phyloP scores from a whole-genome alignment of 768 basidiomycete genomes.

The Rickenella mellea region DNA sequence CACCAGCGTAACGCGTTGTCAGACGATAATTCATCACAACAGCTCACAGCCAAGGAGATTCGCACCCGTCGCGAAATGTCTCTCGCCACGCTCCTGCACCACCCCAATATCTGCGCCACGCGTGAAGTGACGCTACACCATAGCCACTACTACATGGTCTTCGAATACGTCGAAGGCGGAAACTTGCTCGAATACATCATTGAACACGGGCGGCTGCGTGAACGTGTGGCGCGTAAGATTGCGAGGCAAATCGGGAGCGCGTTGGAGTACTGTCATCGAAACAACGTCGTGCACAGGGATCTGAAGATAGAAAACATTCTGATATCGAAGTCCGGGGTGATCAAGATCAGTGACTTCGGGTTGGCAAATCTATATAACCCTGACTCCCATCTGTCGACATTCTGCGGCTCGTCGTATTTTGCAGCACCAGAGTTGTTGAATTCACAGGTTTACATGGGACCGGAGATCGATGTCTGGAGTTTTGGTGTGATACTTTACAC shows the following conservation, averaged over 20 bases:
- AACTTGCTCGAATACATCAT: conserved; percentile 99
- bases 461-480: conserved; percentile 98
- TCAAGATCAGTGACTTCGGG: conserved; percentile 99
- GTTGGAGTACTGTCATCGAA: conserved; percentile 92
- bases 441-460: conserved; percentile 92
- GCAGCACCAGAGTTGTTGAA: conserved; percentile 96
- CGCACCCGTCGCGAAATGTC: conserved; percentile 94
- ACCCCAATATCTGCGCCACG: conserved; percentile 99
- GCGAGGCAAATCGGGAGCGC: conserved; percentile 95
- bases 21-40: conserved; percentile 67
- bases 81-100: conserved; percentile 89
- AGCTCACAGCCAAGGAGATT: conserved; percentile 92
- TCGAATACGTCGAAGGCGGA: conserved; percentile 96
- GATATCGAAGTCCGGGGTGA: conserved; percentile 96
- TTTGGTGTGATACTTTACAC: conserved; percentile 98
- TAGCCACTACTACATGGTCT: conserved; percentile 99
- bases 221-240: conserved; percentile 94
- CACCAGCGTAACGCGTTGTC: conserved; percentile 79
- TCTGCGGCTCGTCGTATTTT: conserved; percentile 97
- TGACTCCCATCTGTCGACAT: conserved; percentile 72
- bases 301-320: conserved; percentile 99
- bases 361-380: conserved; percentile 94
- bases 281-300: conserved; percentile 96
- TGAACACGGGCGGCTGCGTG: conserved; percentile 89
- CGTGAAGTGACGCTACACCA: conserved; percentile 96